Conservation (phyloP, 768 basidiomycete genomes). For the Collybia mongolica region DNA sequence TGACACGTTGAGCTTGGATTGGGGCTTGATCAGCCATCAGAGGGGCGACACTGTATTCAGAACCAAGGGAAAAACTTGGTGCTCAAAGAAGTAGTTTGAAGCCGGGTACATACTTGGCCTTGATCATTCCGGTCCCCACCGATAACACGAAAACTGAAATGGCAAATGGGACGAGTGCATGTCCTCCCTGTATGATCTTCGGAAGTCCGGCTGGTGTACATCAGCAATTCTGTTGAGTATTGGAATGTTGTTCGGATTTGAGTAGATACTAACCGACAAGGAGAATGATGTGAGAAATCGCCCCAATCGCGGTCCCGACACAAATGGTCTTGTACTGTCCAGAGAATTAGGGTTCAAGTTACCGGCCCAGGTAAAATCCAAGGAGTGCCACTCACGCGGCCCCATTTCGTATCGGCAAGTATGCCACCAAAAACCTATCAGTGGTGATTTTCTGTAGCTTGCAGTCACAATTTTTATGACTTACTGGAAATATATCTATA, state of each 20-base stretch:
- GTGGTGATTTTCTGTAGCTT: not conserved
- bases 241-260: too few relatives aligned
- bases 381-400: constrained; percentile 18
- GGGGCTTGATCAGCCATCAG: constrained; percentile 16
- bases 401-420: constrained; percentile 37
- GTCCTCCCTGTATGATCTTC: constrained; percentile 13
- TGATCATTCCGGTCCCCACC: constrained; percentile 11
- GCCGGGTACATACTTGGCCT: constrained; percentile 9
- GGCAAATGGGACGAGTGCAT: constrained; percentile 10
- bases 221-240: not conserved
- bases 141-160: constrained; percentile 12
- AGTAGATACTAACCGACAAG: constrained; percentile 7
- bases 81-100: not conserved
- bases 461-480: not conserved
- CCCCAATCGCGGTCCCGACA: constrained; percentile 22
- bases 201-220: constrained; percentile 6
- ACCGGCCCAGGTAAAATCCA: not conserved
- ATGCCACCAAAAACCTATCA: constrained; percentile 31
- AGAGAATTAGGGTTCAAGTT: not conserved
- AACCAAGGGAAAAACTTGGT: too few relatives aligned
- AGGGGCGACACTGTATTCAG: constrained; percentile 10
- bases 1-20: constrained; percentile 7
- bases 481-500: constrained; percentile 9
- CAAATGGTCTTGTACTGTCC: constrained; percentile 34
- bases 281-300: constrained; percentile 18